Base-by-base conservation (phyloP, 148 eudicot genomes). In the Rhododendron ferrugineum region DNA sequence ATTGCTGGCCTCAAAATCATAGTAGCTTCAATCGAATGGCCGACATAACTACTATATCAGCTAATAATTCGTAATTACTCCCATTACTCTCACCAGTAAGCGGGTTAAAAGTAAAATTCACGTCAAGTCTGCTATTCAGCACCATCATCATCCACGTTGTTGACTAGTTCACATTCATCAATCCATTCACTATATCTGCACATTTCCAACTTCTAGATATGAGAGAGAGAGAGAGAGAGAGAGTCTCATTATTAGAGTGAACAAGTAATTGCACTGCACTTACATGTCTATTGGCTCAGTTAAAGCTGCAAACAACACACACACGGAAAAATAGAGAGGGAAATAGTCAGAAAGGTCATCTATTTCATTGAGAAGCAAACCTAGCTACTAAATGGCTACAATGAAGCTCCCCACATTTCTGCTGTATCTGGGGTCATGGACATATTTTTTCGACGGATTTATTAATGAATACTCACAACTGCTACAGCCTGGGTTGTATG, bases 161-260 rank as follows among this genome's bases (percentile, higher is more conserved):
- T 95, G 50, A 93, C 95, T 30, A 94, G 92, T 83, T 95, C 97
- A 68, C 98, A 94, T 88, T 94, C 98, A 76, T 95, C 98, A 75
- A 95, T 94, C 98, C 98, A 95, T 84, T 95, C 98, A 34, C 95
- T 92, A 80, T 95, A 95, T 87, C 98, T 94, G 94, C 83, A 92
- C 32, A 52, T 28, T 37, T 52, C 75, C 79, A 72, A 80, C 82
- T 80, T 3, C 52, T 16, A 18, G 42, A 9, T 79, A 4, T 5
- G 82, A 30, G 54, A 77, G 52, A 77, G 52, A 76, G 52, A 76
- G 52, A 70, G 23, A 42, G 82, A 30, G 81, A 78, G 56, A 32
- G 62, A 32, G 11, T 11, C 11, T 56, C 26, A 20, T 20, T 58
- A 22, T 58, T 58, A 58, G 64, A 58, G 64, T 58, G 64, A 58